These are phyloP conservation scores for Boletus barrowsii DNA, from an alignment of 768 basidiomycete genomes.

Conservation along the genomic window DNA sequence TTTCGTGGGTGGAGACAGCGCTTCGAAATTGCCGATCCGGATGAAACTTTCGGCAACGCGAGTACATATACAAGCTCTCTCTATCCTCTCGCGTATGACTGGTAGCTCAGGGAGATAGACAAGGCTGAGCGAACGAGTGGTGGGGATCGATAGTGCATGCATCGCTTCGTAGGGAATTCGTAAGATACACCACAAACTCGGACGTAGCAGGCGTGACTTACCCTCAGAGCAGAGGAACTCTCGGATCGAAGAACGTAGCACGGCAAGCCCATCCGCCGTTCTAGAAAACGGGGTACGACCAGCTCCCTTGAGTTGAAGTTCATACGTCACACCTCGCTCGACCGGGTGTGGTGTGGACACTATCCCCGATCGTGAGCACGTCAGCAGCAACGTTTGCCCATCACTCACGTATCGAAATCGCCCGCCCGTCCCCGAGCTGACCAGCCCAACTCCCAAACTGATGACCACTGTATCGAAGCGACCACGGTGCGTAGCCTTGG, in stretches of 20 bases:
- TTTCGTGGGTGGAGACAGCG: conserved; percentile 65
- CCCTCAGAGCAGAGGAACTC: conserved; percentile 95
- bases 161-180: conserved; percentile 46
- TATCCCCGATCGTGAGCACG: conserved; percentile 26
- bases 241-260: conserved; percentile 89
- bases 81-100: conserved; percentile 73
- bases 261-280: conserved; percentile 91
- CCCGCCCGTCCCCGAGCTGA: conserved; percentile 93
- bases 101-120: conserved; percentile 68
- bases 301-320: conserved; percentile 92
- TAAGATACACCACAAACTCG: conserved; percentile 30
- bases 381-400: background rate
- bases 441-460: conserved; percentile 91
- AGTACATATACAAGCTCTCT: conserved; percentile 70
- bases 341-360: conserved; percentile 76
- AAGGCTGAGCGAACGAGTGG: conserved; percentile 82
- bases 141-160: conserved; percentile 83
- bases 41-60: conserved; percentile 88
- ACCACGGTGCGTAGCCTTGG: conserved; percentile 61
- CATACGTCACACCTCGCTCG: conserved; percentile 55
- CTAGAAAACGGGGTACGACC: conserved; percentile 94
- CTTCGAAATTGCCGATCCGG: conserved; percentile 89
- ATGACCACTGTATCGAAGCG: conserved; percentile 86
- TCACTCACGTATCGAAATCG: conserved; percentile 73
- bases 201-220: background rate